Conservation (phyloP, 2,329 filamentous ascomycete species). For the Elsinoe necatrix region DNA sequence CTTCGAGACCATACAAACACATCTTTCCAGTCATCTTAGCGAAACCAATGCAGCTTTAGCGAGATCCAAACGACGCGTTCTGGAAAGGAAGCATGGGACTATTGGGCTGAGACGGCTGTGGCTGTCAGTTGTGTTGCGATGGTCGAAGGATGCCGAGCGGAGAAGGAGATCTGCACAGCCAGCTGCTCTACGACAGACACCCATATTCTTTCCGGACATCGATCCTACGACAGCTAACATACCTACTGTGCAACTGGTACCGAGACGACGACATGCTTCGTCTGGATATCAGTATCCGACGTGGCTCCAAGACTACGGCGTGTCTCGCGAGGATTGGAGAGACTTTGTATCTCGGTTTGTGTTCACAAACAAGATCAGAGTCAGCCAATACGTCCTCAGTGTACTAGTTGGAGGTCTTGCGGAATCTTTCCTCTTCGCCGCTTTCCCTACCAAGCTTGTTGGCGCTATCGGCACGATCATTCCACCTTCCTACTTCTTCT, state of each 20-base stretch:
- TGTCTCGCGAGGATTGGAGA: conserved; percentile 13
- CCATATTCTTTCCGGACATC: not conserved
- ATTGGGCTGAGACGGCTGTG: not conserved
- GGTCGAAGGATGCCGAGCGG: not conserved
- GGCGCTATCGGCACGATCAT: not conserved
- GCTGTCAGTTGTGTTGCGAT: not conserved
- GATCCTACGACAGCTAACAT: not conserved
- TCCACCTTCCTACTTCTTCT: not conserved
- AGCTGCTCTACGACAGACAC: not conserved
- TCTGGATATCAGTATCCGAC: conserved; percentile 15
- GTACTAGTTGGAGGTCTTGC: not conserved
- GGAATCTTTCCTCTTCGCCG: not conserved
- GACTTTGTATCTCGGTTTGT: conserved; percentile 8
- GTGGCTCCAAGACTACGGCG: conserved; percentile 10
- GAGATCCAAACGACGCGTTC: not conserved
- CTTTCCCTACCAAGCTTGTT: conserved; percentile 8
- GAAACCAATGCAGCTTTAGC: not conserved
- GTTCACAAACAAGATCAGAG: conserved; percentile 2
- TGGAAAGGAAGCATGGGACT: not conserved
- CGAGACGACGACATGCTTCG: conserved; percentile 13
- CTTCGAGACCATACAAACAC: not conserved
- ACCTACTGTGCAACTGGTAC: conserved; percentile 11
- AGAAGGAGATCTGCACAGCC: not conserved
- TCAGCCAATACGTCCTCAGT: not conserved
- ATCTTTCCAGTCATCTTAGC: not conserved